Evolutionary conservation across 2,329 filamentous ascomycete genomes (phyloP).

Genomic region (Aspergillus carbonarius): DNA sequence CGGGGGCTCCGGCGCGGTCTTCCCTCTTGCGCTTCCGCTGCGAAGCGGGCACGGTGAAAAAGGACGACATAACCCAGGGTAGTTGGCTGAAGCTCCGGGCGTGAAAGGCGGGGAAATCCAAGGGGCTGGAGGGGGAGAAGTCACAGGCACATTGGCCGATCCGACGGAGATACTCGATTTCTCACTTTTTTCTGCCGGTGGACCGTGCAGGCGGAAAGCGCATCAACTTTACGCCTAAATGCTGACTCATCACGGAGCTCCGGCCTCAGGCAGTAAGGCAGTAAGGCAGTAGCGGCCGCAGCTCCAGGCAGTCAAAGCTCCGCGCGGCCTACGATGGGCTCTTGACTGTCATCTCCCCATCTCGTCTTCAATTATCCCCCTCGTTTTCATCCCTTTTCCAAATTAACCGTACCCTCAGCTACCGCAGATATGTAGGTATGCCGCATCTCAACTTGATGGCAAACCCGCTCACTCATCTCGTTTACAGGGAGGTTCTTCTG

Average conservation of each 20-base stretch:
- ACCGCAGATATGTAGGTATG: conserved; percentile 30
- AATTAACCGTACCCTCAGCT: background rate
- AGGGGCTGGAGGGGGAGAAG: background rate
- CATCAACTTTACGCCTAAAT: conserved; percentile 32
- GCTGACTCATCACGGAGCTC: conserved; percentile 38
- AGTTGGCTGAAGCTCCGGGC: background rate
- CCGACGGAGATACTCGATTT: conserved; percentile 11
- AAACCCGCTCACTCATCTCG: conserved; percentile 18
- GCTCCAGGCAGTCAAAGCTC: conserved; percentile 45
- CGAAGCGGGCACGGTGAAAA: conserved; percentile 85
- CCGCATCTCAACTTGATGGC: conserved; percentile 9
- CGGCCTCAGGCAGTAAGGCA: conserved; percentile 24
- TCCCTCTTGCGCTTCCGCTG: conserved; percentile 88
- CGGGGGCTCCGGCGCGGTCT: conserved; percentile 42
- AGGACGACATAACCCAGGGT: conserved; percentile 73
- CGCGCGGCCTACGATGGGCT: conserved; percentile 34
- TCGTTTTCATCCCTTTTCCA: conserved; percentile 11
- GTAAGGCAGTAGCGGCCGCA: conserved; percentile 22
- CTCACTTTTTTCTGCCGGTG: conserved; percentile 39
- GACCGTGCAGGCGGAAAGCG: conserved; percentile 28
- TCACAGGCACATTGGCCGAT: background rate
- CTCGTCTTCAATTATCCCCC: conserved; percentile 21
- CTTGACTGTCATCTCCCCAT: conserved; percentile 23
- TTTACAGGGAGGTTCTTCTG: conserved; percentile 86
- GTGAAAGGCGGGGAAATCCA: background rate